Evolutionary conservation across 2,329 filamentous ascomycete species (phyloP).

Genomic region (Clonostachys rhizophaga): DNA sequence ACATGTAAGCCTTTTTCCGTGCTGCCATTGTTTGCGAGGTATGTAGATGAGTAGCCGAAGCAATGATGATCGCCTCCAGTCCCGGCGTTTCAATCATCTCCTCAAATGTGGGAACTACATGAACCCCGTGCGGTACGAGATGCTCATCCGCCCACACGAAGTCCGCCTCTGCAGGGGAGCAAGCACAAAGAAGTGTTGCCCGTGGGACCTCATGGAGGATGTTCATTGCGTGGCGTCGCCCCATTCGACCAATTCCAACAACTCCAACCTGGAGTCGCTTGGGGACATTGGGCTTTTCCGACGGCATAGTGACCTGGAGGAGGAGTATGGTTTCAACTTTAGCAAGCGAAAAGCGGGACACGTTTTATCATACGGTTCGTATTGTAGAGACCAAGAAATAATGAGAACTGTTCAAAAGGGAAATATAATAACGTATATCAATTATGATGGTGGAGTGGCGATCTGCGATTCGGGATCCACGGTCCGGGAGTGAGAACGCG

Average conservation of each 20-base stretch:
- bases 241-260: conserved; percentile 47
- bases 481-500: background rate
- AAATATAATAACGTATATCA: too few relatives aligned
- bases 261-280: conserved; percentile 23
- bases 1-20: conserved; percentile 47
- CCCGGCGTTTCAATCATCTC: conserved; percentile 39
- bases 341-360: too few relatives aligned
- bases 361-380: too few relatives aligned
- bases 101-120: conserved; percentile 42
- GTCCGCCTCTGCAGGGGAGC: conserved; percentile 26
- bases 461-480: too few relatives aligned
- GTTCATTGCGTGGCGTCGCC: background rate
- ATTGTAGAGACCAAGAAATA: too few relatives aligned
- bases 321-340: too few relatives aligned
- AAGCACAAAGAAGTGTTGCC: conserved; percentile 39
- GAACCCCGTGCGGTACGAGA: conserved; percentile 34
- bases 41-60: conserved; percentile 44
- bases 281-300: background rate
- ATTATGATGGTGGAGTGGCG: too few relatives aligned
- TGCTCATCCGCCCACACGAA: background rate
- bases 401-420: too few relatives aligned
- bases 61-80: conserved; percentile 32
- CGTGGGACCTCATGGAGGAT: background rate
- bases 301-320: too few relatives aligned
- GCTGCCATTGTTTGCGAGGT: conserved; percentile 52